These are phyloP conservation scores for Zoysia japonica DNA, from an alignment of 176 grass and related monocot species.

Conservation along the genomic window DNA sequence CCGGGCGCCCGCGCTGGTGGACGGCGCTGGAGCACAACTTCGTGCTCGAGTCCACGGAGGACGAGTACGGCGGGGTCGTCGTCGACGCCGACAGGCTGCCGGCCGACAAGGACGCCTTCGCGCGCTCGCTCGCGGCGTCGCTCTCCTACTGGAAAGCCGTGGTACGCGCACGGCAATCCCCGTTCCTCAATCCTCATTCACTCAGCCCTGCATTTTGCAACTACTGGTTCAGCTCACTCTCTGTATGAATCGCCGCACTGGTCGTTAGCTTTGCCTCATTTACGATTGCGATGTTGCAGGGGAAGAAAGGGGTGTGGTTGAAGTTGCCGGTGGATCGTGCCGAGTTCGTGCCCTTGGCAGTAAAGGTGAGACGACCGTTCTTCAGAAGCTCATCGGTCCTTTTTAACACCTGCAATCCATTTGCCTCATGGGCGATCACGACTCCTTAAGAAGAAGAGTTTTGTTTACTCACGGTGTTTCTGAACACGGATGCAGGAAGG, in stretches of 20 bases:
- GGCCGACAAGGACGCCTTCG: constrained; percentile 50
- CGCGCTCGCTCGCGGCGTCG: constrained; percentile 54
- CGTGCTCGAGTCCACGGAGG: constrained; percentile 68
- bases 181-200: not conserved
- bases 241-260: not conserved
- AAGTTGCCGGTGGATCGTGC: constrained; percentile 68
- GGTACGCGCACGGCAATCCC: constrained; percentile 30
- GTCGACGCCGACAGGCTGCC: constrained; percentile 71
- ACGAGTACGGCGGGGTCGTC: constrained; percentile 90
- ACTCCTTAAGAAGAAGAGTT: not conserved
- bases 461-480: not conserved
- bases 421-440: not conserved
- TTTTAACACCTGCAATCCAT: not conserved
- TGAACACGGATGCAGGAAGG: constrained; percentile 54
- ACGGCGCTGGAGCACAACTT: constrained; percentile 51
- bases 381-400: not conserved
- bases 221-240: not conserved
- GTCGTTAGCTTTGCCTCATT: not conserved
- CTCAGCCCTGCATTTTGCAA: not conserved
- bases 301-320: constrained; percentile 96
- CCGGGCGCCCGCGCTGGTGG: constrained; percentile 31
- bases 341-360: constrained; percentile 77
- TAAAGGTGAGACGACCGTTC: constrained; percentile 53
- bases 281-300: constrained; percentile 40
- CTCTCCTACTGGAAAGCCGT: constrained; percentile 74